Evolutionary conservation across 2,329 filamentous ascomycete species (phyloP), one percentile per base, ranked within the genome.

Genomic region (Ophiostoma triangulosporum): DNA sequence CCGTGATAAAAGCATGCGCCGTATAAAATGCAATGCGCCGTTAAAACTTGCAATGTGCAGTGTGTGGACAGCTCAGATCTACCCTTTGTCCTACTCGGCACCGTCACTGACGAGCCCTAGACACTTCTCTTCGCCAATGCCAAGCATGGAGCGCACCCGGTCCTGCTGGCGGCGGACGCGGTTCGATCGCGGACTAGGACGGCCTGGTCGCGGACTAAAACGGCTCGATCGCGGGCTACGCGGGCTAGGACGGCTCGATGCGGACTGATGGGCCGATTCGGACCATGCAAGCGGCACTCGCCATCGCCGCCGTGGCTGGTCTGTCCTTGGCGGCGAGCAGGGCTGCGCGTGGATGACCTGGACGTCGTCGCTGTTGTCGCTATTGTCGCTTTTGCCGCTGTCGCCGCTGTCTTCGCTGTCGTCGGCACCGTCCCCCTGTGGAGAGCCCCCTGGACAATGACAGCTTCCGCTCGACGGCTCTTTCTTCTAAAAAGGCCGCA

Each of bases 401-500:
- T 6, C 24, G 6, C 6, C 29, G 29, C 29, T 31, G 29, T 31
- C 29, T 31, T 31, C 29, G n/a, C n/a, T n/a, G n/a, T n/a, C n/a
- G n/a, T n/a, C n/a, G n/a, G n/a, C n/a, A n/a, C n/a, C n/a, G n/a
- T n/a, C n/a, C n/a, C n/a, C n/a, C n/a, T n/a, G n/a, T n/a, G 29
- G 29, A 11, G 29, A 31, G 29, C 29, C 29, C 29, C 29, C 29
- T 6, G 29, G 29, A 24, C 20, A 14, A 24, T 24, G 20, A 36
- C 12, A 15, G 14, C 38, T 15, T 14, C 24, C 14, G 40, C 40
- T 8, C 6, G 24, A 6, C 40, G 24, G 24, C 40, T 27, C 17
- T 12, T 27, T 50, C 31, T 33, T 17, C 54, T 55, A 55, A n/a
- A 27, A 17, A n/a, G 22, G 36, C 22, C 29, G 50, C 36, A 11